These are phyloP conservation scores for Sanghuangporus baumii DNA, from an alignment of 1,284 basidiomycete species.

Conservation along the genomic window DNA sequence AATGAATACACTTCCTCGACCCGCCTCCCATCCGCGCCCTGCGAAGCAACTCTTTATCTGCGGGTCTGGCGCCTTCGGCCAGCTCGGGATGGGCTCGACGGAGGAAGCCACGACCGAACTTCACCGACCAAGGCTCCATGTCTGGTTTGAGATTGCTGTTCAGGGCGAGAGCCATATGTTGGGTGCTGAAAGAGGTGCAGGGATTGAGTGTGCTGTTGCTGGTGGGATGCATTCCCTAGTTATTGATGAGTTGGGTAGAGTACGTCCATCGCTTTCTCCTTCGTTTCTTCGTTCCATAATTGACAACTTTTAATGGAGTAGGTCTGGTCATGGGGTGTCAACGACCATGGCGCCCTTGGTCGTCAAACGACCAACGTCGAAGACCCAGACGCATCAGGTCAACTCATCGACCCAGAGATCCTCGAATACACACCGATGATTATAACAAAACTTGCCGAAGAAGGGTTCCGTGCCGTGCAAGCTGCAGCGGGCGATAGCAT, in stretches of 20 bases:
- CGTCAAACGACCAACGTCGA: conserved; percentile 36
- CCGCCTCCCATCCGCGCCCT: conserved; percentile 21
- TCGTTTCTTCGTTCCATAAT: background rate
- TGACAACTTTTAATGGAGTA: conserved; percentile 16
- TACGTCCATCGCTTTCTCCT: conserved; percentile 23
- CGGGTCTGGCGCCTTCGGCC: conserved; percentile 41
- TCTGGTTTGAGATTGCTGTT: conserved; percentile 33
- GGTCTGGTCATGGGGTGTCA: conserved; percentile 50
- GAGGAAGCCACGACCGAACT: conserved; percentile 38
- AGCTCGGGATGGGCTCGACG: conserved; percentile 39
- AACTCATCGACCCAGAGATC: conserved; percentile 39
- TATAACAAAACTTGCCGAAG: conserved; percentile 36
- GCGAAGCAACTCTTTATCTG: conserved; percentile 35
- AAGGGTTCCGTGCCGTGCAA: conserved; percentile 44
- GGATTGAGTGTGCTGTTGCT: conserved; percentile 37
- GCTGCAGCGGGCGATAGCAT: conserved; percentile 48
- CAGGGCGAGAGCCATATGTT: conserved; percentile 27
- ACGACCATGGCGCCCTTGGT: conserved; percentile 54
- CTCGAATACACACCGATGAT: conserved; percentile 45
- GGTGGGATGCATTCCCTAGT: conserved; percentile 49
- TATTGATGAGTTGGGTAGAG: conserved; percentile 41
- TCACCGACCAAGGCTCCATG: conserved; percentile 35
- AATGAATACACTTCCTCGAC: conserved; percentile 20
- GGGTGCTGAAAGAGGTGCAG: conserved; percentile 29
- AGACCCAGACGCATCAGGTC: conserved; percentile 29